Evolutionary conservation across 108 stramenopile species (phyloP), one percentile per base, ranked within the genome.

Genomic region (Skeletonema costatum): DNA sequence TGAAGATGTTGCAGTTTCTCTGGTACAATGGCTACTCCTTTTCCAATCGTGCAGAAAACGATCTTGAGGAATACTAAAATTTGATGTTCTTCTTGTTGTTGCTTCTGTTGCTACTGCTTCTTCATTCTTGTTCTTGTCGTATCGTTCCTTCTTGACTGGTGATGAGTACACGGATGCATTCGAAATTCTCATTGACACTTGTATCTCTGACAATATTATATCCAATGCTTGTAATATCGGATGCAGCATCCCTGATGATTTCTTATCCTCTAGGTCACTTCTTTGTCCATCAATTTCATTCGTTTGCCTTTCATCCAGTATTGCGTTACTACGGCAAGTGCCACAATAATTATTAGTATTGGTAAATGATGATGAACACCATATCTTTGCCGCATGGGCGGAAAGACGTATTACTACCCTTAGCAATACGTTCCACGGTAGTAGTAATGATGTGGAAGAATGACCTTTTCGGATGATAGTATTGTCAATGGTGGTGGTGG

Each of bases 341-440:
- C 53, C 4, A n/a, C 25, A 56, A 56, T 25, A 31, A 64, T 64
- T 64, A 50, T 5, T 33, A 14, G n/a, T 9, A 21, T n/a, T 68
- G 31, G 38, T 8, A 9, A 9, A 58, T 19, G 19, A 41, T 2
- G 10, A 39, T 12, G 67, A 14, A 19, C 9, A 19, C 14, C 74
- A 14, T 64, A 70, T 56, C 56, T 66, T 60, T 19, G 73, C 63
- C 63, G 44, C 59, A 71, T 53, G 68, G 14, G 74, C 21, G 31
- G 81, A 64, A n/a, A 82, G 63, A 2, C 81, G 81, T 50, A 82
- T 39, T 17, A 66, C 48, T 46, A 82, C 12, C 58, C 81, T 71
- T 25, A 82, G 39, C n/a, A 82, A 30, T 7, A 82, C 60, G 60
- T 75, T 82, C 74, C 81, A 82, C 33, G 74, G 81, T 60, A 71